These are phyloP conservation scores for Wickerhamomyces hampshirensis DNA, from an alignment of 805 yeast genomes.

Conservation along the genomic window DNA sequence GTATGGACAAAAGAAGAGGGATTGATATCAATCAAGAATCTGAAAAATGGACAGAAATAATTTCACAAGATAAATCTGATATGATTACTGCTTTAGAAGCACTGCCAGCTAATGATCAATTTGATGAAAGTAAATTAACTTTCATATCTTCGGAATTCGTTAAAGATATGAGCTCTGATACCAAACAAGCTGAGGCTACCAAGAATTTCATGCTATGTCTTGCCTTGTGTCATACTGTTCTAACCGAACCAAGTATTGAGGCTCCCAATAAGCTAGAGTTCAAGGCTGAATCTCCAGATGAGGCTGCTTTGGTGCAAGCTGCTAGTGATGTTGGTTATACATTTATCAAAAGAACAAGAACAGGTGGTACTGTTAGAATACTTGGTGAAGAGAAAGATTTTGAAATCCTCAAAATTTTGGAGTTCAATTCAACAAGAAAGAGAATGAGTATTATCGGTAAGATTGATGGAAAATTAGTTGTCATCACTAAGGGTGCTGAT, in stretches of 20 bases:
- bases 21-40: slow-evolving; percentile 60
- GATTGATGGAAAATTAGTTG: slow-evolving; percentile 52
- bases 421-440: slow-evolving; percentile 79
- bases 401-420: slow-evolving; percentile 62
- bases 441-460: slow-evolving; percentile 80
- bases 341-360: slow-evolving; percentile 62
- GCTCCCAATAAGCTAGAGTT: slow-evolving; percentile 51
- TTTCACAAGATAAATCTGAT: slow-evolving; percentile 48
- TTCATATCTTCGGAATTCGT: slow-evolving; percentile 65
- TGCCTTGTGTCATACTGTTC: slow-evolving; percentile 73
- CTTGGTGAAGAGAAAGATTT: slow-evolving; percentile 68
- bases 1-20: slow-evolving; percentile 72
- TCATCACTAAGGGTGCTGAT: slow-evolving; percentile 83
- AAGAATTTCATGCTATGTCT: slow-evolving; percentile 72
- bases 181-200: slow-evolving; percentile 47
- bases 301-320: slow-evolving; percentile 77
- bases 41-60: slow-evolving; percentile 42
- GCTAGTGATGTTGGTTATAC: slow-evolving; percentile 74
- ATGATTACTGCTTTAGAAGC: slow-evolving; percentile 45
- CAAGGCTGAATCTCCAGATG: slow-evolving; percentile 86
- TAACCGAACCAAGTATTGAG: slow-evolving; percentile 62
- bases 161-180: slow-evolving; percentile 44
- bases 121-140: slow-evolving; percentile 55
- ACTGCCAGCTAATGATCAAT: slow-evolving; percentile 32
- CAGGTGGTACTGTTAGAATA: slow-evolving; percentile 58